Evolutionary conservation across 768 basidiomycete genomes (phyloP), one percentile per base, ranked within the genome.

Genomic region (Ramaria rubella): DNA sequence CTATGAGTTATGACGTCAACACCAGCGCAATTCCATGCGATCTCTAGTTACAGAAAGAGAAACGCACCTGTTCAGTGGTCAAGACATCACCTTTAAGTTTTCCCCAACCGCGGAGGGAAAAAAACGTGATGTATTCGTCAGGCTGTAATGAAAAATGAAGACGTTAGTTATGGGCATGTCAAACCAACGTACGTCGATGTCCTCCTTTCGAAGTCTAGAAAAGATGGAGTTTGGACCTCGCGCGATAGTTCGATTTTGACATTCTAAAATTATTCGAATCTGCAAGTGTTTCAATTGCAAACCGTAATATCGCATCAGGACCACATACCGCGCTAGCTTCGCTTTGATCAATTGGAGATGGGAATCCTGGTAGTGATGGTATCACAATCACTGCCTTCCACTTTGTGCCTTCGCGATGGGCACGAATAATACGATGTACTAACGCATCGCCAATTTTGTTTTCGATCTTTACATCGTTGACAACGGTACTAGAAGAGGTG

Each of bases 371-470:
- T 17, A 95, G 72, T 3, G 94, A 73, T 2, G 96, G 96, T 54
- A 98, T 87, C 53, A 99, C 71, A 61, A 99, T 86, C 65, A 92
- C 92, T 52, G 92, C 94, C 65, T 84, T 88, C 95, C 94, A 98
- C 5, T 82, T 82, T 1, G 81, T 89, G 4, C 80, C 73, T 61
- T 93, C 88, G 30, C 73, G 78, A 65, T 94, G 85, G 2, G 96
- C 96, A 7, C 86, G 82, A 53, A 94, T 84, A 61, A 96, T 94
- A 9, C 96, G 83, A 62, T 86, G 80, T 9, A 97, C 91, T 12
- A 99, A 76, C 3, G 94, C 94, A 67, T 97, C 92, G 31, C 94
- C 96, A 46, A 98, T 96, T 63, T 81, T 81, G 69, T 99, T 99
- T 71, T 95, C 93, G 30, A 98, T 77, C 66, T 81, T 80, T 51